Conservation (phyloP, 306 rosid species). For the Carpinus viminea region DNA sequence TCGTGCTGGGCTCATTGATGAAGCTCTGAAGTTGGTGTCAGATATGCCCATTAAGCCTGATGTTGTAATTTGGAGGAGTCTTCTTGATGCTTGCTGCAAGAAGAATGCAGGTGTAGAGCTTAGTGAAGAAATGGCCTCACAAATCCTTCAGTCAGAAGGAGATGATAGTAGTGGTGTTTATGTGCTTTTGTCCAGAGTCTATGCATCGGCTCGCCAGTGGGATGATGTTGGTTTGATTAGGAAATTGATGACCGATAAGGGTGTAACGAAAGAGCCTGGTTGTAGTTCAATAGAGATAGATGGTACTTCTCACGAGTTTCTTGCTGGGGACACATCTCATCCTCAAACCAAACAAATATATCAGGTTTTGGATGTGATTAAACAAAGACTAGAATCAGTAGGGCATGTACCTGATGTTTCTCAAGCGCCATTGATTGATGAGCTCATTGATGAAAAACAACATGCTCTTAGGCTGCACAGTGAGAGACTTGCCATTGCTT, state of each 20-base stretch:
- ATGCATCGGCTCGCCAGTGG: slow-evolving; percentile 74
- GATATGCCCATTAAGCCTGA: slow-evolving; percentile 77
- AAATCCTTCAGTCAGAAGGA: slow-evolving; percentile 50
- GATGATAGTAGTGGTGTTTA: slow-evolving; percentile 61
- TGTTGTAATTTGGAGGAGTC: slow-evolving; percentile 79
- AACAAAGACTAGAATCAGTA: slow-evolving; percentile 44
- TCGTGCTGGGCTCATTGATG: slow-evolving; percentile 57
- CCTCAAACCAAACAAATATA: slow-evolving; percentile 52
- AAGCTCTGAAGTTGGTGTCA: slow-evolving; percentile 61
- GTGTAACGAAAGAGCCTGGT: slow-evolving; percentile 69
- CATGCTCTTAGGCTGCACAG: slow-evolving; percentile 58
- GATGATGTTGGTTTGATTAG: slow-evolving; percentile 68
- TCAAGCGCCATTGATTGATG: slow-evolving; percentile 56
- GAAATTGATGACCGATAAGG: slow-evolving; percentile 63
- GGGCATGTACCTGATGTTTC: slow-evolving; percentile 59
- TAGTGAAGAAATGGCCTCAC: slow-evolving; percentile 60
- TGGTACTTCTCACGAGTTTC: slow-evolving; percentile 69
- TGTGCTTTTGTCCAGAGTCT: slow-evolving; percentile 70
- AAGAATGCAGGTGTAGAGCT: slow-evolving; percentile 65
- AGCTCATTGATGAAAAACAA: slow-evolving; percentile 38
- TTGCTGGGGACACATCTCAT: slow-evolving; percentile 81
- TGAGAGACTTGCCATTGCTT: slow-evolving; percentile 78
- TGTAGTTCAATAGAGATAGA: slow-evolving; percentile 70
- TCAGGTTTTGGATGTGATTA: slow-evolving; percentile 45
- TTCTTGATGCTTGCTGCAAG: slow-evolving; percentile 76